phyloP scores from a whole-genome alignment of 768 basidiomycete species.

The Lentinula detonsa region DNA sequence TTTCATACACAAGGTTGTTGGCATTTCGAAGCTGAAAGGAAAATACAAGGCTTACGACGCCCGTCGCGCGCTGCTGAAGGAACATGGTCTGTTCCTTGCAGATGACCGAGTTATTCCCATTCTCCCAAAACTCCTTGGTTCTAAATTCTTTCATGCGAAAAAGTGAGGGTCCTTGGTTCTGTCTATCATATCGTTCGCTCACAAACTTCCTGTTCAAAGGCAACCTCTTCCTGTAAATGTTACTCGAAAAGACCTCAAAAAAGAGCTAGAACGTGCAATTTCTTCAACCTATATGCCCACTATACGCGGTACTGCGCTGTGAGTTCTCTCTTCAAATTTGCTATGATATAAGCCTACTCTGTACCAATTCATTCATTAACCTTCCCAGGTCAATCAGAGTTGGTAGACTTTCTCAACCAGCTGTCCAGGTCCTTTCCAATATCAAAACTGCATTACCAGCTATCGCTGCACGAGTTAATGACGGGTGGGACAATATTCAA shows the following conservation, averaged over 20 bases:
- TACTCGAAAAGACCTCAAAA: conserved; percentile 84
- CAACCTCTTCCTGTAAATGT: conserved; percentile 95
- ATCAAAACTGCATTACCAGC: conserved; percentile 72
- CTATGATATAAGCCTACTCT: background rate
- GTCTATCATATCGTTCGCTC: background rate
- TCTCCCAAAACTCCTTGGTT: conserved; percentile 81
- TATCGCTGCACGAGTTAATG: conserved; percentile 63
- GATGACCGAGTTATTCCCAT: conserved; percentile 88
- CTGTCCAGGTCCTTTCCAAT: conserved; percentile 74
- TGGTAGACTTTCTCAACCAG: conserved; percentile 63
- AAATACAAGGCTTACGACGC: conserved; percentile 87
- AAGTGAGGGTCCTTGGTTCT: conserved; percentile 52
- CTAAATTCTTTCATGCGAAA: conserved; percentile 90
- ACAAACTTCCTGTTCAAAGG: conserved; percentile 34
- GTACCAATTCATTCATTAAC: background rate
- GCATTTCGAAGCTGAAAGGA: conserved; percentile 86
- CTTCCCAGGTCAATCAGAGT: conserved; percentile 74
- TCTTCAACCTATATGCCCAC: conserved; percentile 95
- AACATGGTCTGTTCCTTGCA: conserved; percentile 89
- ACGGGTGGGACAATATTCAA: conserved; percentile 89
- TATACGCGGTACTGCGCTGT: conserved; percentile 91
- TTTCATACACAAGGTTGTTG: conserved; percentile 90
- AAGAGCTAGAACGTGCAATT: conserved; percentile 87
- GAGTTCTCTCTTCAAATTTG: conserved; percentile 24
- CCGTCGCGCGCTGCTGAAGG: conserved; percentile 75